phyloP scores from a whole-genome alignment of 2,329 filamentous ascomycete genomes.

The Botrytis galanthina region DNA sequence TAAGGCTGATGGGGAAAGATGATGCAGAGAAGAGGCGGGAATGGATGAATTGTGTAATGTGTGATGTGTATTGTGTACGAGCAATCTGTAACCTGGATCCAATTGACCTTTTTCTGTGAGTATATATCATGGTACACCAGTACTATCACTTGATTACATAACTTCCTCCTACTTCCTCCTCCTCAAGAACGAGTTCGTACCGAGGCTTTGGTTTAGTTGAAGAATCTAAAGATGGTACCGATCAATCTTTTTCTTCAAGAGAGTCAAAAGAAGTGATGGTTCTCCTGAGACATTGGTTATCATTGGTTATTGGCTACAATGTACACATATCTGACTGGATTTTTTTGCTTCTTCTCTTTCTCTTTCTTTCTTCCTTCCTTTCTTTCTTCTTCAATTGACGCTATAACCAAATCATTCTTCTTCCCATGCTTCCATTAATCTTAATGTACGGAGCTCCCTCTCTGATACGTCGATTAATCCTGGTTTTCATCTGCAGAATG shows the following conservation, averaged over 20 bases:
- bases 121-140: not conserved
- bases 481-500: not conserved
- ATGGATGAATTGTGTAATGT: not conserved
- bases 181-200: not conserved
- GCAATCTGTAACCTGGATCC: not conserved
- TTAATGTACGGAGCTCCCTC: not conserved
- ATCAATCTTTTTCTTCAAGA: not conserved
- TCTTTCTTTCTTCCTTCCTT: not conserved
- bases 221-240: not conserved
- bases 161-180: not conserved
- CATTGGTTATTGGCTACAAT: not conserved
- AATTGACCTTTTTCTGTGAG: not conserved
- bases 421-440: conserved; percentile 1
- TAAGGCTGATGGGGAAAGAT: conserved; percentile 10
- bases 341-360: not conserved
- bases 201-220: not conserved
- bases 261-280: not conserved
- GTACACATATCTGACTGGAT: no score
- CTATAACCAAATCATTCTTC: not conserved
- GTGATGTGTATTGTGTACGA: not conserved
- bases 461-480: conserved; percentile 2
- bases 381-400: not conserved
- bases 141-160: not conserved
- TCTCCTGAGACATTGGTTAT: not conserved
- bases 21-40: not conserved